Base-by-base conservation (phyloP, 2,329 filamentous ascomycete species). In the Neonectria magnoliae region DNA sequence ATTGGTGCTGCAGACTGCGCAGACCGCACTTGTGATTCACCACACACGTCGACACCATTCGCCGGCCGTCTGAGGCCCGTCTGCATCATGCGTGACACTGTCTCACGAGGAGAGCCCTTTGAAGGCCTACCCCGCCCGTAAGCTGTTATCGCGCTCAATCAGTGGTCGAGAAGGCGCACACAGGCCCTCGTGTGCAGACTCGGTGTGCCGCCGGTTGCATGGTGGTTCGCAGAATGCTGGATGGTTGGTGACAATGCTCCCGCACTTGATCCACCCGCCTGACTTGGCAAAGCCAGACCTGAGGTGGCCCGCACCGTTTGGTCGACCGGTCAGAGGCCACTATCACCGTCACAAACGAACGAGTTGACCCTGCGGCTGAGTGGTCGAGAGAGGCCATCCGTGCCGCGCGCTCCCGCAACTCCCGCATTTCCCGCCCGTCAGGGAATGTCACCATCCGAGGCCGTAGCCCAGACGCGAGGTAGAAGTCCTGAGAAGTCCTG, bases 191-290 rank as follows among this genome's bases (percentile, higher is more conserved):
- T 55, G 64, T 60, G 62, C 69, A 71, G 62, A 62, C 65, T 73
- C 72, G 72, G 72, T 74, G 72, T 74, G 72, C 72, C 64, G 64
- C 60, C 58, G 60, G 70, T 65, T 69, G 72, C 72, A 74, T 72
- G 61, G 55, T 33, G 58, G 70, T 65, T 67, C 63, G 67, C 66
- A 65, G 51, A 57, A 64, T 38, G 60, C 57, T 41, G 29, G 55
- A 60, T 74, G 68, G 71, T 74, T 74, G 72, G 72, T 20, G 65
- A 72, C 67, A 59, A 48, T 54, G 60, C 51, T 62, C 53, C 62
- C 57, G 64, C 62, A 54, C 64, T 64, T 66, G 64, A 71, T 71
- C 70, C 70, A 74, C 72, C 65, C 36, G 55, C 66, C 65, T 71
- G 72, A 72, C 69, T 64, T 73, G 72, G 71, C 66, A 61, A 60